A percentile compares a stretch with the other conserved stretches of the same genome.
Conservation (phyloP, 2,329 filamentous ascomycete genomes). For the Amesomyces nigricolor region DNA sequence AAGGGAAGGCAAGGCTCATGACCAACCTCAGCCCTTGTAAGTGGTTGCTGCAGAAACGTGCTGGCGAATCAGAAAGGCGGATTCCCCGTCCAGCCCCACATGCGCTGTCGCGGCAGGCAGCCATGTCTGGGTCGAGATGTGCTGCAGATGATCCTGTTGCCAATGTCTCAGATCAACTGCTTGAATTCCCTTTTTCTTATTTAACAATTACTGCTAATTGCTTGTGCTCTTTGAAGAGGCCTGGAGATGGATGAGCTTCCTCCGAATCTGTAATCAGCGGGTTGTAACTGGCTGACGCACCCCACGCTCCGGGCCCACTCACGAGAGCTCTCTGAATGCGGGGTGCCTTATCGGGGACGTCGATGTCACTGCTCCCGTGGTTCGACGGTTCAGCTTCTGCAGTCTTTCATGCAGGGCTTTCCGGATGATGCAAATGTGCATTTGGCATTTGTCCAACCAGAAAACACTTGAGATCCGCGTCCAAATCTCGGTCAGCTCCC, state of each 20-base stretch:
- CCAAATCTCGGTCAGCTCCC: background rate
- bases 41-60: slow-evolving; percentile 7
- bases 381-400: background rate
- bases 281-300: background rate
- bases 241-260: too few relatives aligned
- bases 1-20: slow-evolving; percentile 1
- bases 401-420: slow-evolving; percentile 4
- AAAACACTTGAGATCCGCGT: background rate
- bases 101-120: background rate
- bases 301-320: background rate
- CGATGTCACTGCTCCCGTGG: background rate
- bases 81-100: background rate
- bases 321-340: background rate
- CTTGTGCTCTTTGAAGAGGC: too few relatives aligned
- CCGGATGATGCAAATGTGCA: slow-evolving; percentile 4
- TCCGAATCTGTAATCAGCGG: background rate
- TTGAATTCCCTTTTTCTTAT: too few relatives aligned
- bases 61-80: background rate
- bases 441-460: slow-evolving; percentile 2
- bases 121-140: background rate
- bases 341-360: background rate
- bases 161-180: too few relatives aligned
- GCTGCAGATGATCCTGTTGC: too few relatives aligned
- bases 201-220: too few relatives aligned
- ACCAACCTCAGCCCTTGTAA: background rate